These are phyloP conservation scores for Butyriboletus loyo DNA, from an alignment of 768 basidiomycete species.

Conservation along the genomic window DNA sequence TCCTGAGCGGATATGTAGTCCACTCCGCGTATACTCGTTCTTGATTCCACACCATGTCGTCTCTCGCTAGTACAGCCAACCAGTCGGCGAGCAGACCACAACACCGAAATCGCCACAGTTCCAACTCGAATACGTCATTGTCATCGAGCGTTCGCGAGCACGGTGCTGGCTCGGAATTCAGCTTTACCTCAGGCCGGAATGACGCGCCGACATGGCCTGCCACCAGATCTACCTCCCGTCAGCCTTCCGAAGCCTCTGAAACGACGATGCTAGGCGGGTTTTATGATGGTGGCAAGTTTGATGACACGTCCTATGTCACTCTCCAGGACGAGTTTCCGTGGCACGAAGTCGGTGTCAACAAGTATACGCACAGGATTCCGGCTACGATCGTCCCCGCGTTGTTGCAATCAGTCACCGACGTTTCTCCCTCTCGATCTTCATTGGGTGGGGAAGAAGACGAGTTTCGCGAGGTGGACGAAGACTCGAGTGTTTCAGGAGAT, in stretches of 20 bases:
- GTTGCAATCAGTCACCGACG: slow-evolving; percentile 5
- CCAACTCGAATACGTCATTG: not conserved
- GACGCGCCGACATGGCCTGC: not conserved
- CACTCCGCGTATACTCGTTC: not conserved
- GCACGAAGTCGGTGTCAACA: not conserved
- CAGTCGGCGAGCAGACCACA: not conserved
- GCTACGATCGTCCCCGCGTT: slow-evolving; percentile 12
- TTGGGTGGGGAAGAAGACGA: not conserved
- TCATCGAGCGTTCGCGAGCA: not conserved
- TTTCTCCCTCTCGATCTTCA: not conserved
- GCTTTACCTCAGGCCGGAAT: not conserved
- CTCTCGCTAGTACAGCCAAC: not conserved
- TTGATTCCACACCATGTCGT: slow-evolving; percentile 10
- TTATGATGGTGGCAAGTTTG: not conserved
- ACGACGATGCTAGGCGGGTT: not conserved
- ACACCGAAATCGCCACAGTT: too few relatives aligned
- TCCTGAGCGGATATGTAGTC: not conserved
- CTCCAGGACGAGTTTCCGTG: slow-evolving; percentile 8
- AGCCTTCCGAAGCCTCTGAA: slow-evolving; percentile 3
- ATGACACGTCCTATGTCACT: slow-evolving; percentile 14
- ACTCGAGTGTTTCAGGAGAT: not conserved
- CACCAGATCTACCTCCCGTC: not conserved
- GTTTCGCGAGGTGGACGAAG: not conserved
- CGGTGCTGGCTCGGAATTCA: not conserved
- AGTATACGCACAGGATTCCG: slow-evolving; percentile 9